A percentile compares a stretch with the other conserved stretches of the same genome.
These are phyloP conservation scores for Nicotiana paniculata DNA, from an alignment of 257 asterid species.

Conservation along the genomic window DNA sequence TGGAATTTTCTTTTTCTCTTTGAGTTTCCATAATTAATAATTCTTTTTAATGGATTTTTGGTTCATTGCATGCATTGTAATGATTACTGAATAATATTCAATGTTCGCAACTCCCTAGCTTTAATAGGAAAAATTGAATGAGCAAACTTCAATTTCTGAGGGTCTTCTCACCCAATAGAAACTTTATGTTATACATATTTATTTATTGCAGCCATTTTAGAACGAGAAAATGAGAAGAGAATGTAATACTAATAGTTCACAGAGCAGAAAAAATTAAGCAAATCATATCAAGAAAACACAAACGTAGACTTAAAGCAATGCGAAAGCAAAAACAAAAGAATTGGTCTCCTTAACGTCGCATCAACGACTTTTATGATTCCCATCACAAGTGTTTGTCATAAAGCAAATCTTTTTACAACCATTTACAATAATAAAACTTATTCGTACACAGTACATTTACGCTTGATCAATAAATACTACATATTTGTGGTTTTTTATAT, in stretches of 20 bases:
- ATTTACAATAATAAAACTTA: not conserved
- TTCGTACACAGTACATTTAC: not conserved
- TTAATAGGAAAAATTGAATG: not conserved
- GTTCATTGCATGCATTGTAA: not conserved
- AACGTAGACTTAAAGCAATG: conserved; percentile 14
- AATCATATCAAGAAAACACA: not conserved
- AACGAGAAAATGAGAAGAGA: not conserved
- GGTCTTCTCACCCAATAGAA: not conserved
- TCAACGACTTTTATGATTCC: conserved; percentile 20
- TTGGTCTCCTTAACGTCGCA: conserved; percentile 24
- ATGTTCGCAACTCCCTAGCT: not conserved
- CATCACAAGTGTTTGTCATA: not conserved
- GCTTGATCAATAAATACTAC: not conserved
- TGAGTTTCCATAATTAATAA: not conserved
- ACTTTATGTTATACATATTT: not conserved
- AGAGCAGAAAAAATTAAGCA: not conserved
- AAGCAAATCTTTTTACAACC: not conserved
- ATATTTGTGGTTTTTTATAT: no score
- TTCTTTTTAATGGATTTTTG: not conserved
- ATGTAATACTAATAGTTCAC: not conserved
- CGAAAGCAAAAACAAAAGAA: conserved; percentile 3
- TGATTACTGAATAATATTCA: not conserved
- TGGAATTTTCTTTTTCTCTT: not conserved
- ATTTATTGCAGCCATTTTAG: not conserved
- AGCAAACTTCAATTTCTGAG: not conserved